Evolutionary conservation across 2,329 filamentous ascomycete species (phyloP).

Genomic region (Calcarisporium arbuscula): DNA sequence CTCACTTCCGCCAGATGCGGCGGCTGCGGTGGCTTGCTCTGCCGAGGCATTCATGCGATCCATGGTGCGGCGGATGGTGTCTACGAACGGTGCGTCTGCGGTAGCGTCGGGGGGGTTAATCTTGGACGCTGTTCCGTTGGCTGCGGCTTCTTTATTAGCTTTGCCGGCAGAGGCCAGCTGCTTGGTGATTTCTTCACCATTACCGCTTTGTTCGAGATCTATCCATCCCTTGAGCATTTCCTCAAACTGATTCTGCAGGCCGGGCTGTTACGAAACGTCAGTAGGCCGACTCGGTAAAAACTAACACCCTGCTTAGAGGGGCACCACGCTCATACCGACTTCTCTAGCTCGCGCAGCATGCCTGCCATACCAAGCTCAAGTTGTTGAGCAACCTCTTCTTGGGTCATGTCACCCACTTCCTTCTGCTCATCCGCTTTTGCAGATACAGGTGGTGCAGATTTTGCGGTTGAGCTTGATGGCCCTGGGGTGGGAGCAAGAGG

Average conservation of each 20-base stretch:
- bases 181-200: constrained; percentile 15
- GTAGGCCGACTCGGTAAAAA: not conserved
- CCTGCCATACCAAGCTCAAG: constrained; percentile 88
- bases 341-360: constrained; percentile 65
- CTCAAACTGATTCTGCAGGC: constrained; percentile 75
- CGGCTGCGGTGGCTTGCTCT: constrained; percentile 74
- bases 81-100: constrained; percentile 67
- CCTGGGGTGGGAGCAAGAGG: constrained; percentile 19
- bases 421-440: too few relatives aligned
- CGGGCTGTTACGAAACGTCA: constrained; percentile 37
- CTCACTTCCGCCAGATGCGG: constrained; percentile 59
- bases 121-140: constrained; percentile 19
- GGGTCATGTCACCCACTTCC: too few relatives aligned
- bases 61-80: constrained; percentile 90
- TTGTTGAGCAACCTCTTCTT: constrained; percentile 76
- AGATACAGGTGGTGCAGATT: constrained; percentile 19
- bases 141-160: constrained; percentile 16
- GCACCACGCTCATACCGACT: constrained; percentile 51
- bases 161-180: not conserved
- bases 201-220: constrained; percentile 53
- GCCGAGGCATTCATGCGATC: constrained; percentile 90
- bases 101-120: constrained; percentile 29
- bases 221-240: constrained; percentile 68
- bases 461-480: constrained; percentile 28
- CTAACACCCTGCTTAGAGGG: constrained; percentile 1